A percentile compares a stretch with the other conserved stretches of the same genome.
These are phyloP conservation scores for Aspergillus saccharolyticus DNA, from an alignment of 495 filamentous ascomycete species.

Conservation along the genomic window DNA sequence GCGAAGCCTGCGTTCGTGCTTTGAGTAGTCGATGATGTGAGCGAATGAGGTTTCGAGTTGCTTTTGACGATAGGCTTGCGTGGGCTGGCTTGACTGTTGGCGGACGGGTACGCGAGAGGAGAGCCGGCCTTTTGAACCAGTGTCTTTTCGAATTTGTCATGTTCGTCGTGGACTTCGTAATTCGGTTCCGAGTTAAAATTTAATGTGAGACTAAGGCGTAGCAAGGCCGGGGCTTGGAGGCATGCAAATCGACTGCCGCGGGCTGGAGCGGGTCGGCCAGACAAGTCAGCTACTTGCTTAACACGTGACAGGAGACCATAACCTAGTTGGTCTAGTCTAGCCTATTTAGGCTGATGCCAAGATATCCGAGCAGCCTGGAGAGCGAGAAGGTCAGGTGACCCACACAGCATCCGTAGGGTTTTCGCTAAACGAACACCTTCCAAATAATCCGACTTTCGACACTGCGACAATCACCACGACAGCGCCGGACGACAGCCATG, in stretches of 20 bases:
- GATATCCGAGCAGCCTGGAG: slow-evolving; percentile 9
- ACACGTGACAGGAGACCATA: not conserved
- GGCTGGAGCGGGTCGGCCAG: not conserved
- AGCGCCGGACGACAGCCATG: slow-evolving; percentile 58
- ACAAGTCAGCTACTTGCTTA: not conserved
- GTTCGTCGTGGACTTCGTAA: slow-evolving; percentile 6
- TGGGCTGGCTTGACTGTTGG: slow-evolving; percentile 48
- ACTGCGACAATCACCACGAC: slow-evolving; percentile 47
- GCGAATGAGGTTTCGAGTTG: slow-evolving; percentile 75
- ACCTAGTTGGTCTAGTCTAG: not conserved
- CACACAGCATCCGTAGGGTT: slow-evolving; percentile 45
- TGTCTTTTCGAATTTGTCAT: slow-evolving; percentile 39
- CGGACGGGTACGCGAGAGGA: slow-evolving; percentile 66
- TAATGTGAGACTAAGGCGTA: too few relatives aligned
- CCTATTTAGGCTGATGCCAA: slow-evolving; percentile 12
- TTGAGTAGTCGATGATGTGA: slow-evolving; percentile 83
- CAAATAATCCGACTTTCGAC: slow-evolving; percentile 40
- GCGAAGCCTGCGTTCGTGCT: slow-evolving; percentile 59
- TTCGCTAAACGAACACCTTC: slow-evolving; percentile 44
- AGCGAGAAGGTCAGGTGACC: slow-evolving; percentile 40
- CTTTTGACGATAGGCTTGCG: slow-evolving; percentile 67
- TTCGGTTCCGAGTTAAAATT: too few relatives aligned
- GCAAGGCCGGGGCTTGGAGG: too few relatives aligned
- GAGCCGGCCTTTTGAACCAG: slow-evolving; percentile 37
- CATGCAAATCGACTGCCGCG: not conserved